Conservation (phyloP, 2,329 filamentous ascomycete genomes). For the Ilyonectria robusta region DNA sequence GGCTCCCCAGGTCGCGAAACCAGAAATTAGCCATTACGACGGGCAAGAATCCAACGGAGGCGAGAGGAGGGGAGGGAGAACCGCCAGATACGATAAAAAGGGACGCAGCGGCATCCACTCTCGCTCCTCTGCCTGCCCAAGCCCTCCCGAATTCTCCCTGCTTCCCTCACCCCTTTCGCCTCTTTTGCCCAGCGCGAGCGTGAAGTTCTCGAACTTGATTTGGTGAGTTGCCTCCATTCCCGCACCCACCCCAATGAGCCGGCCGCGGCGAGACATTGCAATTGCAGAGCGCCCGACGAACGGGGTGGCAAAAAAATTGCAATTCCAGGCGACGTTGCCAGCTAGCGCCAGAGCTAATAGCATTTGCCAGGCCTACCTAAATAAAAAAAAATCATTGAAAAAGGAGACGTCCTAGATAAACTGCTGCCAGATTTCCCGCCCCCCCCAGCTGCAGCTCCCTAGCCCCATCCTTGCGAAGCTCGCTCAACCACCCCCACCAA, state of each 20-base stretch:
- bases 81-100: constrained; percentile 24
- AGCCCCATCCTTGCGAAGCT: neutral
- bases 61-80: neutral
- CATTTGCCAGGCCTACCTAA: neutral
- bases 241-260: neutral
- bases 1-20: constrained; percentile 38
- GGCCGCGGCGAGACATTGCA: constrained; percentile 4
- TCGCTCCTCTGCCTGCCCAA: neutral
- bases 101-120: constrained; percentile 9
- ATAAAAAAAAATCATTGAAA: neutral
- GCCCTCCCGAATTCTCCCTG: neutral
- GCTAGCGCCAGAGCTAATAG: neutral
- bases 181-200: neutral
- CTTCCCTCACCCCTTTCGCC: neutral
- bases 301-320: constrained; percentile 4
- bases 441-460: constrained; percentile 8
- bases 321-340: neutral
- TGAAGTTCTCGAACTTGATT: neutral
- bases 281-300: neutral
- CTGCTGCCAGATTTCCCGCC: neutral
- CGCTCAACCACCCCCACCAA: constrained; percentile 26
- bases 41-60: constrained; percentile 11
- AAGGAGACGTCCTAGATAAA: neutral
- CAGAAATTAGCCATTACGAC: constrained; percentile 49
- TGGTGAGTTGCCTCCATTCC: constrained; percentile 14